Percentiles rank a stretch among this genome's conserved stretches.
These are phyloP conservation scores for Ploettnerulaceae sp. DNA, from an alignment of 2,329 filamentous ascomycete genomes.

Conservation along the genomic window DNA sequence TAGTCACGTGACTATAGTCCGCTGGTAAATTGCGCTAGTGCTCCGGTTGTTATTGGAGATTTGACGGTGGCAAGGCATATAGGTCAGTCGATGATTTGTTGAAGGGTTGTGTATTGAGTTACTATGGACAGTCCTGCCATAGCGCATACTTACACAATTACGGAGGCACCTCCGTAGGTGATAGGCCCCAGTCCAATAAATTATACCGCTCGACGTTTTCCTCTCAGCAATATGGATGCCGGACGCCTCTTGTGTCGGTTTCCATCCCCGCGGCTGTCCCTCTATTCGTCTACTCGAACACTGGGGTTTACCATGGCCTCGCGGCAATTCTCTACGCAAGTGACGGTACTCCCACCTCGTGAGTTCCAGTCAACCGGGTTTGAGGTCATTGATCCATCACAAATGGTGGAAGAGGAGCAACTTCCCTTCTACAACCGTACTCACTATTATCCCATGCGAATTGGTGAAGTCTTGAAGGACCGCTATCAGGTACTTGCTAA, in stretches of 20 bases:
- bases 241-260: conserved; percentile 10
- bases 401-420: conserved; percentile 18
- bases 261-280: conserved; percentile 8
- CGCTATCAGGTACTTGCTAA: conserved; percentile 21
- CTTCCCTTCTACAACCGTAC: conserved; percentile 14
- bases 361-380: conserved; percentile 13
- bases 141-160: too few relatives aligned
- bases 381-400: conserved; percentile 14
- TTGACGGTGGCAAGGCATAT: too few relatives aligned
- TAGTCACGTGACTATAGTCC: too few relatives aligned
- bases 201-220: too few relatives aligned
- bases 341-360: conserved; percentile 4
- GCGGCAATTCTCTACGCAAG: conserved; percentile 1
- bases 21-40: too few relatives aligned
- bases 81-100: too few relatives aligned
- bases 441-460: conserved; percentile 20
- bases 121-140: too few relatives aligned
- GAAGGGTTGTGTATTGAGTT: too few relatives aligned
- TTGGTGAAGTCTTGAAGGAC: conserved; percentile 19
- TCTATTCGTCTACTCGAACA: conserved; percentile 12
- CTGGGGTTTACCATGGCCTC: conserved; percentile 8
- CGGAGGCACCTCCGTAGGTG: too few relatives aligned
- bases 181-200: too few relatives aligned
- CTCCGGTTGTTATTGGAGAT: too few relatives aligned
- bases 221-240: conserved; percentile 14